A percentile compares a stretch with the other conserved stretches of the same genome.
Conservation (phyloP, 371 early-diverging fungal genomes). For the Dichotomocladium elegans region DNA sequence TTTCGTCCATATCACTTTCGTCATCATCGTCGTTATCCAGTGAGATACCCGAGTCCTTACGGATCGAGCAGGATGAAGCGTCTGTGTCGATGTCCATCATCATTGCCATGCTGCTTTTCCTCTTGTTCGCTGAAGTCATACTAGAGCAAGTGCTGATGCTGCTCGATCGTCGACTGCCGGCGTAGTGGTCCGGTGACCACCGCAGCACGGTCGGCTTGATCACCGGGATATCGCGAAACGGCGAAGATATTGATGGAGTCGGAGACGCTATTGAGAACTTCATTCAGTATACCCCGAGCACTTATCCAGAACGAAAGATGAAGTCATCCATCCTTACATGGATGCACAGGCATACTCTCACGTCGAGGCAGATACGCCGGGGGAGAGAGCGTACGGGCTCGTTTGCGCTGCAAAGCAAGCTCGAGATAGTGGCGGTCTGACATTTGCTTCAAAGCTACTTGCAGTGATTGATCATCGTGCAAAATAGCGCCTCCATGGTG, state of each 20-base stretch:
- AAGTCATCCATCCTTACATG: not conserved
- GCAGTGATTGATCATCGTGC: conserved; percentile 28
- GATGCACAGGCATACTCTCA: conserved; percentile 5
- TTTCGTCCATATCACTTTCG: not conserved
- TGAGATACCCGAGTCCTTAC: conserved; percentile 38
- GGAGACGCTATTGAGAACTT: too few species aligned
- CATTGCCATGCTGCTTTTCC: too few species aligned
- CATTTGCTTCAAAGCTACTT: conserved; percentile 18
- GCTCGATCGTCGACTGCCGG: conserved; percentile 4
- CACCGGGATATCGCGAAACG: conserved; percentile 30
- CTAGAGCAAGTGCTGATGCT: not conserved
- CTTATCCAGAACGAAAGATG: too few species aligned
- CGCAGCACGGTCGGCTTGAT: conserved; percentile 41
- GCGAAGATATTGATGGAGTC: too few species aligned
- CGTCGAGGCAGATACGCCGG: conserved; percentile 2
- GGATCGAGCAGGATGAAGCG: conserved; percentile 5
- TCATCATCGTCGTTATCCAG: conserved; percentile 12
- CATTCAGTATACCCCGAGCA: too few species aligned
- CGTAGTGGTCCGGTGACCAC: conserved; percentile 23
- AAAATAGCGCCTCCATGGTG: conserved; percentile 3
- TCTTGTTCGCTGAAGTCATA: not conserved
- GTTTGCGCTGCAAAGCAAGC: conserved; percentile 26
- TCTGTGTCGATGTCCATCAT: too few species aligned
- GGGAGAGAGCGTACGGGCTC: conserved; percentile 11
- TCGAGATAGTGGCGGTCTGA: conserved; percentile 24